phyloP scores from a whole-genome alignment of 2,329 filamentous ascomycete species.

The Exophiala spinifera region DNA sequence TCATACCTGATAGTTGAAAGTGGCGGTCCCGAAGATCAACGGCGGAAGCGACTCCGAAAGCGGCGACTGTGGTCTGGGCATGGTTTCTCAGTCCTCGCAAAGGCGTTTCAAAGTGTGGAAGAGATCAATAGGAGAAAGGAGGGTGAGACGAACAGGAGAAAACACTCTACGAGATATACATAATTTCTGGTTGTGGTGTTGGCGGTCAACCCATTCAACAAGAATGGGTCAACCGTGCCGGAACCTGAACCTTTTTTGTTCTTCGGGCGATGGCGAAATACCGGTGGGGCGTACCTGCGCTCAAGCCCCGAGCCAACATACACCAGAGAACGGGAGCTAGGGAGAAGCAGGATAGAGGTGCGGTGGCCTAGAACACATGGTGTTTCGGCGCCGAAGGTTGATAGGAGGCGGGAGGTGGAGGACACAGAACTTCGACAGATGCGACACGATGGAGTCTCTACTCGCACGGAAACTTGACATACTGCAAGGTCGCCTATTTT shows the following conservation, averaged over 20 bases:
- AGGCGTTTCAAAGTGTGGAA: neutral
- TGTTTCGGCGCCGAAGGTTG: neutral
- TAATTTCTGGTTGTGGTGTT: neutral
- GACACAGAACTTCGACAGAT: neutral
- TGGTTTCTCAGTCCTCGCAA: slow-evolving; percentile 10
- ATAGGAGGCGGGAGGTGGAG: neutral
- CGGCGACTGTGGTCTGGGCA: slow-evolving; percentile 13
- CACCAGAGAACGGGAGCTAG: slow-evolving; percentile 1
- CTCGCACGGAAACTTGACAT: neutral
- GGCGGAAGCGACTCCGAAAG: slow-evolving; percentile 45
- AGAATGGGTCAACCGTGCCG: neutral
- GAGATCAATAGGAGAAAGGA: neutral
- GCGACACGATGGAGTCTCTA: neutral
- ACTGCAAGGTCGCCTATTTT: neutral
- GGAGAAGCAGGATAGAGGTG: slow-evolving; percentile 14
- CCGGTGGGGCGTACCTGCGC: slow-evolving; percentile 11
- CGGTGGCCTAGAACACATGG: slow-evolving; percentile 2
- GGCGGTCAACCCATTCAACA: slow-evolving; percentile 9
- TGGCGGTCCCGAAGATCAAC: slow-evolving; percentile 49
- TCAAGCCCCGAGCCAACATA: neutral
- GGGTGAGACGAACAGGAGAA: slow-evolving; percentile 3
- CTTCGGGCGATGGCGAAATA: slow-evolving; percentile 1
- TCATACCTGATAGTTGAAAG: slow-evolving; percentile 44
- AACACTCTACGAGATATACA: neutral
- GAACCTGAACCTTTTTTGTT: neutral